A percentile compares a stretch with the other conserved stretches of the same genome.
phyloP scores from a whole-genome alignment of 768 basidiomycete species.

The Russula earlei region DNA sequence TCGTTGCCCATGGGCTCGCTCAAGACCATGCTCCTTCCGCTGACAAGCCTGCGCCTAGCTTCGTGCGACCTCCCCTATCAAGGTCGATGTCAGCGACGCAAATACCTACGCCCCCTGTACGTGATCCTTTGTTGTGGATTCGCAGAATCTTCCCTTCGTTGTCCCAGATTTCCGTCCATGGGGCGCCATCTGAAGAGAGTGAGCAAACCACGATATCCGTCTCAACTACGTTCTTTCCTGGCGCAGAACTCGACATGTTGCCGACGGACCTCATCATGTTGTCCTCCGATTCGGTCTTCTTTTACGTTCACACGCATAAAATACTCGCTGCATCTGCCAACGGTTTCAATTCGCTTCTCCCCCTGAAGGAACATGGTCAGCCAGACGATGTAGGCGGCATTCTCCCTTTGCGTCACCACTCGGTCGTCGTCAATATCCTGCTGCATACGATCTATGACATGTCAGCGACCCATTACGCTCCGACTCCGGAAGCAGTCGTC shows the following conservation, averaged over 20 bases:
- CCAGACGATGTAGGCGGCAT: slow-evolving; percentile 40
- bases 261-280: slow-evolving; percentile 57
- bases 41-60: slow-evolving; percentile 30
- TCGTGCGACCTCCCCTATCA: slow-evolving; percentile 16
- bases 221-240: slow-evolving; percentile 75
- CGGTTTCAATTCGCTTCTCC: slow-evolving; percentile 50
- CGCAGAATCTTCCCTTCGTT: slow-evolving; percentile 1
- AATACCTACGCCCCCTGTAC: slow-evolving; percentile 54
- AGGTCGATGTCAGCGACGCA: slow-evolving; percentile 7
- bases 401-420: slow-evolving; percentile 50
- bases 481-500: slow-evolving; percentile 49
- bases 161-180: slow-evolving; percentile 26
- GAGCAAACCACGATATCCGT: slow-evolving; percentile 58
- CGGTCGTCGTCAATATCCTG: slow-evolving; percentile 58
- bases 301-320: slow-evolving; percentile 62
- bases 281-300: slow-evolving; percentile 71
- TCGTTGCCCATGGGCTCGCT: slow-evolving; percentile 40
- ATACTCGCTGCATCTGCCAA: slow-evolving; percentile 56
- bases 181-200: slow-evolving; percentile 27
- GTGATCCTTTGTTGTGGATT: slow-evolving; percentile 21
- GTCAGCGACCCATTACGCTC: slow-evolving; percentile 67
- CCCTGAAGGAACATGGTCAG: slow-evolving; percentile 30
- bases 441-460: slow-evolving; percentile 66
- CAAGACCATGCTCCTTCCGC: slow-evolving; percentile 22
- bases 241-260: slow-evolving; percentile 43